Percentiles rank a stretch among this genome's conserved stretches.
Conservation (phyloP, 257 asterid genomes). For the Salvia miltiorrhiza region DNA sequence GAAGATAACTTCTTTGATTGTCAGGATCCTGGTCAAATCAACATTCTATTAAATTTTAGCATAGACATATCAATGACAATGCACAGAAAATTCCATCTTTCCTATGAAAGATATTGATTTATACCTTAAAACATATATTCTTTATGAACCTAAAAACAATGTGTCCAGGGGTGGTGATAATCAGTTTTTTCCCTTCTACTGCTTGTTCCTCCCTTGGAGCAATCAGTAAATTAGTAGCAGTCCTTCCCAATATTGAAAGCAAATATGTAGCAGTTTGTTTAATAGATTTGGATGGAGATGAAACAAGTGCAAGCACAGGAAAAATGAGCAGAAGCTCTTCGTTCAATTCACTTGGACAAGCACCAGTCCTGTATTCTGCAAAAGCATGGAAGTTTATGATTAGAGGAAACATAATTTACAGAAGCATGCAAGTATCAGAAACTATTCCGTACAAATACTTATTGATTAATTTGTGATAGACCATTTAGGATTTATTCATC, state of each 20-base stretch:
- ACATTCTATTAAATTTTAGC: not conserved
- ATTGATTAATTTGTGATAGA: not conserved
- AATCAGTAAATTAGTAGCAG: slow-evolving; percentile 39
- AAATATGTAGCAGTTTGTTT: slow-evolving; percentile 64
- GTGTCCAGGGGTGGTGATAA: slow-evolving; percentile 51
- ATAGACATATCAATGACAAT: not conserved
- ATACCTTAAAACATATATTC: slow-evolving; percentile 83
- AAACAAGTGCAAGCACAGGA: slow-evolving; percentile 79
- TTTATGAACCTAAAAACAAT: slow-evolving; percentile 56
- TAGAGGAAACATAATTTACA: slow-evolving; percentile 13
- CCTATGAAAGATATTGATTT: slow-evolving; percentile 22
- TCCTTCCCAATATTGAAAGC: slow-evolving; percentile 63
- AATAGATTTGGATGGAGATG: slow-evolving; percentile 71
- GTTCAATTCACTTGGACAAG: slow-evolving; percentile 42
- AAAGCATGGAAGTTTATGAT: slow-evolving; percentile 23
- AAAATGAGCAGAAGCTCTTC: slow-evolving; percentile 84
- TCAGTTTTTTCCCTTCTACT: slow-evolving; percentile 28
- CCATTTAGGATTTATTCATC: not conserved
- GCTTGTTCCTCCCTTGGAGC: slow-evolving; percentile 35
- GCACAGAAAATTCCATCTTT: slow-evolving; percentile 5
- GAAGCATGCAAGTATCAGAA: slow-evolving; percentile 15
- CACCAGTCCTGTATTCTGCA: slow-evolving; percentile 48
- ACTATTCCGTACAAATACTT: not conserved
- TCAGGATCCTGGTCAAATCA: slow-evolving; percentile 9
- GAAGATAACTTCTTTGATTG: not conserved